These are phyloP conservation scores for Talaromyces sp. DNA, from an alignment of 2,329 filamentous ascomycete species.

Conservation along the genomic window DNA sequence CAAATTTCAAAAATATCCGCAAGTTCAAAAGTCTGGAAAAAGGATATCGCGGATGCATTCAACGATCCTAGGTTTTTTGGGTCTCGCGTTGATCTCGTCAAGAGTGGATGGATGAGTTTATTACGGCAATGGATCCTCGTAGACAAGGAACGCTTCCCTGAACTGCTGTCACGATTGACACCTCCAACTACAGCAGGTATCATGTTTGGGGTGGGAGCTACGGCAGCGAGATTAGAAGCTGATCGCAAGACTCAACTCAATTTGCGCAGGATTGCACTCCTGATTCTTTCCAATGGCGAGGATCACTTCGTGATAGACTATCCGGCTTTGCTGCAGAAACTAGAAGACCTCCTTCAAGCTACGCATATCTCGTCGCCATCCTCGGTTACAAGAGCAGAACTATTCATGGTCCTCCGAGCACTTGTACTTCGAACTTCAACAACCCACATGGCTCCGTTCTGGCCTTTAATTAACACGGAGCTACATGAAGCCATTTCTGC, in stretches of 20 bases:
- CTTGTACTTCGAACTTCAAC: constrained; percentile 75
- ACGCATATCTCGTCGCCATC: constrained; percentile 89
- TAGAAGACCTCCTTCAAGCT: constrained; percentile 81
- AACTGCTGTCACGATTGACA: constrained; percentile 74
- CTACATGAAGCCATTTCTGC: constrained; percentile 77
- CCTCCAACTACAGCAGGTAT: constrained; percentile 91
- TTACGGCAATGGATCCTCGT: constrained; percentile 78
- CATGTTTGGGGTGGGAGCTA: constrained; percentile 96
- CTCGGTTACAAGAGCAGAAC: constrained; percentile 80
- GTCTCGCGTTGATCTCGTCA: constrained; percentile 64
- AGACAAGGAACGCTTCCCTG: constrained; percentile 85
- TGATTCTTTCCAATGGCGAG: constrained; percentile 72
- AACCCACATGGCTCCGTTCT: constrained; percentile 77
- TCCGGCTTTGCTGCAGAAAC: constrained; percentile 70
- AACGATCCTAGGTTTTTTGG: constrained; percentile 84
- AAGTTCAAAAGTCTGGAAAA: constrained; percentile 87
- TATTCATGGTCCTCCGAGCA: constrained; percentile 83
- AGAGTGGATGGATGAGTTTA: constrained; percentile 76
- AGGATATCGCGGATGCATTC: constrained; percentile 87
- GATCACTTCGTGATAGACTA: constrained; percentile 81
- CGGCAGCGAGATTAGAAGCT: constrained; percentile 88
- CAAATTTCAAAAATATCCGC: constrained; percentile 75
- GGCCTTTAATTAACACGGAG: constrained; percentile 87
- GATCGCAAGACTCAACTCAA: constrained; percentile 91
- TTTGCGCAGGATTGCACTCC: constrained; percentile 74